Evolutionary conservation across 352 stramenopile genomes (phyloP), one percentile per base, ranked within the genome.

Genomic region (Phytophthora kernoviae): DNA sequence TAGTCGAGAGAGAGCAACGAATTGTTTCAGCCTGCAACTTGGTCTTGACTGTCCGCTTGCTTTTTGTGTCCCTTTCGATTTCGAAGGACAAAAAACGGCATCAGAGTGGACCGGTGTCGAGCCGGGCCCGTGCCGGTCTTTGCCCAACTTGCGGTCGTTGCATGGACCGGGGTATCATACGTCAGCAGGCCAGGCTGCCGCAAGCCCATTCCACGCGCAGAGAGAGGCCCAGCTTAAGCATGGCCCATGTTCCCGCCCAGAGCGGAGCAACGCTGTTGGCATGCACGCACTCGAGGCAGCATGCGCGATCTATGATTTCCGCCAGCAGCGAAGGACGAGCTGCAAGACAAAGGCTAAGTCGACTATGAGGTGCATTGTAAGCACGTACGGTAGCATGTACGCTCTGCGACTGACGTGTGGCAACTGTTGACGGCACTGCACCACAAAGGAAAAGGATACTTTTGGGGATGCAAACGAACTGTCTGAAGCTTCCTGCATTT

Each of bases 401-500:
- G 37, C 12, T 17, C 14, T 21, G 37, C 37, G 12, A 4, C 37
- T 43, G 37, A 20, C 37, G 15, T 43, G 37, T 17, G 37, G 5
- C 37, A 43, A 18, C 37, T 43, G 37, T 17, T 43, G 37, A 12
- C 33, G 33, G 33, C 33, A 14, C 10, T n/a, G 33, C 33, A 17
- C 33, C 33, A 39, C 33, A 14, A 39, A 39, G 18, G 37, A 39
- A 39, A 39, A 43, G 37, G 37, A 43, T 43, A 43, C 37, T 43
- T 43, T 43, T 43, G 12, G n/a, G 15, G 14, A 43, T 43, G 55
- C 39, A 22, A 58, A 57, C 42, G 44, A 50, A 68, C 30, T 63
- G 43, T 68, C 45, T 57, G 41, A 72, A 68, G 57, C 58, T 72
- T 52, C 66, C 51, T 65, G 20, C 49, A 67, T 70, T 74, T 62